These are phyloP conservation scores for Botryobasidium botryosum DNA, from an alignment of 768 basidiomycete genomes.

Conservation along the genomic window DNA sequence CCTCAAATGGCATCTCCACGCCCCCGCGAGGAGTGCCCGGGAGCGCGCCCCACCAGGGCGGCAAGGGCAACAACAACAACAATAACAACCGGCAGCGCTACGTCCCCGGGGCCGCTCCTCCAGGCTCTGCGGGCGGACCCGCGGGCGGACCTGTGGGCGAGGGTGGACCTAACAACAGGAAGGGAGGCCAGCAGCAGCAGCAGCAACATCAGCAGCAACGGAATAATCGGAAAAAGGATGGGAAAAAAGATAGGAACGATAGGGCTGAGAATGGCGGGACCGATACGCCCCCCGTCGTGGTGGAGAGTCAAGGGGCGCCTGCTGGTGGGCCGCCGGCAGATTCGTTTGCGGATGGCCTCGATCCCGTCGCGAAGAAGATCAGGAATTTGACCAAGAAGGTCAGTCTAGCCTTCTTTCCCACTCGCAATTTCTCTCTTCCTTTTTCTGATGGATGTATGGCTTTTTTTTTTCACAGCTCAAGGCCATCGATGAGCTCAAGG, in stretches of 20 bases:
- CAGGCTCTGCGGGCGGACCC: constrained; percentile 23
- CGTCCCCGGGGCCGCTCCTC: constrained; percentile 60
- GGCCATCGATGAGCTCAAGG: constrained; percentile 97
- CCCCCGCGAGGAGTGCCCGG: constrained; percentile 28
- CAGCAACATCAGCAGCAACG: too few relatives aligned
- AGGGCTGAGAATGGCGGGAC: background rate
- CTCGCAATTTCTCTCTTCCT: background rate
- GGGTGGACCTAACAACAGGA: too few relatives aligned
- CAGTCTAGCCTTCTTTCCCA: constrained; percentile 14
- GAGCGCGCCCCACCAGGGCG: constrained; percentile 11
- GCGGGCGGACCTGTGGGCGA: constrained; percentile 25
- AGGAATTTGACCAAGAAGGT: constrained; percentile 95
- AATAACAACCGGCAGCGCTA: constrained; percentile 26
- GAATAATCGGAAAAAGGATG: constrained; percentile 35
- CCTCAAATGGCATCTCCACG: constrained; percentile 31
- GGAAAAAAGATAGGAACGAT: constrained; percentile 17
- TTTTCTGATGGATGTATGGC: constrained; percentile 7
- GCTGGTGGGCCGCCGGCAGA: constrained; percentile 5
- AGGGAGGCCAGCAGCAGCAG: too few relatives aligned
- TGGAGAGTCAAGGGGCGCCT: background rate
- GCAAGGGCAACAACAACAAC: constrained; percentile 12
- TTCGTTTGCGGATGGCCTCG: constrained; percentile 25
- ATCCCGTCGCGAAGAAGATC: constrained; percentile 79
- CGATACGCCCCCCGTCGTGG: background rate
- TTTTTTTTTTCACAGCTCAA: constrained; percentile 46